Evolutionary conservation across 768 basidiomycete genomes (phyloP).

Genomic region (Mycena pura): DNA sequence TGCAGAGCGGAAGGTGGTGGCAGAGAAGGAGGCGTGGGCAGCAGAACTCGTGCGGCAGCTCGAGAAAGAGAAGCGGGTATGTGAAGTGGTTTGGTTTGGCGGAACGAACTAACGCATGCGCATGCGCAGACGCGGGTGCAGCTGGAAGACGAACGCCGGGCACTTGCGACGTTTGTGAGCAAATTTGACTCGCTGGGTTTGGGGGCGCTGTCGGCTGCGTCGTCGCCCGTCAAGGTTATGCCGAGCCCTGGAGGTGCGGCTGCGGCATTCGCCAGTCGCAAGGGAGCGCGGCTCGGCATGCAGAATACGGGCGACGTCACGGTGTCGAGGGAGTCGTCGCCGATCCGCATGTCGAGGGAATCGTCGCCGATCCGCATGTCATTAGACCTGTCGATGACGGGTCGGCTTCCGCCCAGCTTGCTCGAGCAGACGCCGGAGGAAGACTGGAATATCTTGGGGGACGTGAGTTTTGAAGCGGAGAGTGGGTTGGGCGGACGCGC

Average conservation of each 20-base stretch:
- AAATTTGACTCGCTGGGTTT: slow-evolving; percentile 82
- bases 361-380: slow-evolving; percentile 60
- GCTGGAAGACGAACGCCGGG: slow-evolving; percentile 79
- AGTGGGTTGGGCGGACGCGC: slow-evolving; percentile 35
- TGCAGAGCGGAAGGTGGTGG: slow-evolving; percentile 61
- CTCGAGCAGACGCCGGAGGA: slow-evolving; percentile 68
- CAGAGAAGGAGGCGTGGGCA: slow-evolving; percentile 78
- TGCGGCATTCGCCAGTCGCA: slow-evolving; percentile 56
- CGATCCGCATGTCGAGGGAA: slow-evolving; percentile 54
- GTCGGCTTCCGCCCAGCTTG: slow-evolving; percentile 50
- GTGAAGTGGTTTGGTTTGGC: slow-evolving; percentile 23
- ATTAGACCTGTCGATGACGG: slow-evolving; percentile 35
- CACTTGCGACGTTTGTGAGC: slow-evolving; percentile 79
- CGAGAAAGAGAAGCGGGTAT: slow-evolving; percentile 79
- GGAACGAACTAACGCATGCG: background rate
- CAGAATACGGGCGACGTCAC: slow-evolving; percentile 32
- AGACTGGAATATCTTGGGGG: slow-evolving; percentile 51
- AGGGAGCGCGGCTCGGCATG: slow-evolving; percentile 39
- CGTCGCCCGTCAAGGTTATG: slow-evolving; percentile 52
- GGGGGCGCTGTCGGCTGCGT: slow-evolving; percentile 38
- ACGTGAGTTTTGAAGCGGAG: slow-evolving; percentile 61
- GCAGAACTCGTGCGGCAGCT: slow-evolving; percentile 75
- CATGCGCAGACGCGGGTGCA: slow-evolving; percentile 56
- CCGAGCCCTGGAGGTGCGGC: slow-evolving; percentile 59
- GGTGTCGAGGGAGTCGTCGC: slow-evolving; percentile 54